These are phyloP conservation scores for Catharanthus roseus DNA, from an alignment of 257 asterid genomes.

Conservation along the genomic window DNA sequence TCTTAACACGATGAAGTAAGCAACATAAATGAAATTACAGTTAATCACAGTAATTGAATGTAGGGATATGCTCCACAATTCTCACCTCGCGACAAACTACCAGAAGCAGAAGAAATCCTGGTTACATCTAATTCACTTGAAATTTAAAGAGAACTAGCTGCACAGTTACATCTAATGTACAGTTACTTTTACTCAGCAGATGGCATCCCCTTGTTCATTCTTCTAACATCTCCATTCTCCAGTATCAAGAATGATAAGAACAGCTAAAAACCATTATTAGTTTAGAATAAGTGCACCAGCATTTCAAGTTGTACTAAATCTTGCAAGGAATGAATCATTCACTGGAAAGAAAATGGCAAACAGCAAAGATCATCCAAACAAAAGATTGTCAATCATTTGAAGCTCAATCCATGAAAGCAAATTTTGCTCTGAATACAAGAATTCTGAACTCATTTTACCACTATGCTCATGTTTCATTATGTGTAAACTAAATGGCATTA, in stretches of 20 bases:
- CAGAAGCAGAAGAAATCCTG: no score
- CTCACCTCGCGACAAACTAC: background rate
- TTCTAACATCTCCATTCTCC: no score
- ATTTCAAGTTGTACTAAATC: background rate
- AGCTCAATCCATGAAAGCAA: no score
- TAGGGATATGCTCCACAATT: background rate
- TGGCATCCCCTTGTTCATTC: background rate
- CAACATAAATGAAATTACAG: background rate
- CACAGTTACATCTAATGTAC: background rate
- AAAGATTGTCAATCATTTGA: background rate
- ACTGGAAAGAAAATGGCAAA: background rate
- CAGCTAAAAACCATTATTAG: background rate
- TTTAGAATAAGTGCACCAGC: background rate
- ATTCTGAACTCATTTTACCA: background rate
- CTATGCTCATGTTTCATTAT: background rate
- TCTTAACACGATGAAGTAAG: background rate
- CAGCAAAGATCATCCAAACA: background rate
- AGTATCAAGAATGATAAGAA: background rate
- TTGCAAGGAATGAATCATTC: background rate
- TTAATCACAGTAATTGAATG: background rate
- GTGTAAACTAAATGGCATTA: background rate
- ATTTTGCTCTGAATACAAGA: background rate
- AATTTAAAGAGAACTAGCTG: background rate
- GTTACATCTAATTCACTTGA: background rate
- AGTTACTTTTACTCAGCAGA: no score